Percentiles rank a stretch among this genome's conserved stretches.
Evolutionary conservation across 768 basidiomycete genomes (phyloP).

Genomic region (Candolleomyces aberdarensis): DNA sequence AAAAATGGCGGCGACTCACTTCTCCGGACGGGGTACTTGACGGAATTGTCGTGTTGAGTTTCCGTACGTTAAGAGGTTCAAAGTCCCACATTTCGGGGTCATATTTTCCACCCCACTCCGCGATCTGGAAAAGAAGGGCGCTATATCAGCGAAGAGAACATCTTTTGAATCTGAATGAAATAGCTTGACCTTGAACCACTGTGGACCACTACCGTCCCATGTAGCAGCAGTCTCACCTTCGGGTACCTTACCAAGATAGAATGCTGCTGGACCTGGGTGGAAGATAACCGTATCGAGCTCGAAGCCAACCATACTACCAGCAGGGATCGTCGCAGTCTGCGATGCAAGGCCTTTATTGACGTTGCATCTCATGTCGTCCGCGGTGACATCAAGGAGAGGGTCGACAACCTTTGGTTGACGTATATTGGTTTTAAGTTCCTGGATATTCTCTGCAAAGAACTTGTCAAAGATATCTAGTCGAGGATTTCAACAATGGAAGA

Average conservation of each 20-base stretch:
- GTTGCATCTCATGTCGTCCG: conserved; percentile 26
- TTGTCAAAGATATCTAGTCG: neutral
- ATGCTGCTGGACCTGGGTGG: conserved; percentile 22
- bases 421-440: conserved; percentile 9
- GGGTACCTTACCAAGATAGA: conserved; percentile 34
- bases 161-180: no score
- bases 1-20: conserved; percentile 13
- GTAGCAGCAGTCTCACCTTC: conserved; percentile 29
- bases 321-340: conserved; percentile 23
- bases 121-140: conserved; percentile 14
- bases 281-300: conserved; percentile 19
- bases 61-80: conserved; percentile 18
- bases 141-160: no score
- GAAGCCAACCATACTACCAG: conserved; percentile 28
- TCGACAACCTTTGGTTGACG: conserved; percentile 21
- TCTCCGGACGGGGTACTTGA: conserved; percentile 31
- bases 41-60: conserved; percentile 34
- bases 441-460: neutral
- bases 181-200: conserved; percentile 37
- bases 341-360: conserved; percentile 20
- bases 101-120: conserved; percentile 26
- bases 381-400: conserved; percentile 16
- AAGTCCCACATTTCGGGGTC: conserved; percentile 24
- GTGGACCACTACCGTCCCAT: conserved; percentile 33
- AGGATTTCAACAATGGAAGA: neutral